phyloP scores from a whole-genome alignment of 2,329 filamentous ascomycete genomes.

The Elsinoe australis region DNA sequence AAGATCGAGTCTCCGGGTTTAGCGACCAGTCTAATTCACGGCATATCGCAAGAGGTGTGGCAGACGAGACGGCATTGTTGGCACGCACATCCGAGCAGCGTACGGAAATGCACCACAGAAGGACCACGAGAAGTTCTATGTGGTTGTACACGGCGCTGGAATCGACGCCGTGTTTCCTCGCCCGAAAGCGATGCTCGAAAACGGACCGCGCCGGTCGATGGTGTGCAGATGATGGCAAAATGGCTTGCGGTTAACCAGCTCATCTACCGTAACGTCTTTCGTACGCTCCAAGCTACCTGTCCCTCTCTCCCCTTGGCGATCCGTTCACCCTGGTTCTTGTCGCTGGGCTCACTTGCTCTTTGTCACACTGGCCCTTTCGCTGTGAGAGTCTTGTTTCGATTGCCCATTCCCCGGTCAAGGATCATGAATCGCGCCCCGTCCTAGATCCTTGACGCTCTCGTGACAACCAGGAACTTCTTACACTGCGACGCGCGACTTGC shows the following conservation, averaged over 20 bases:
- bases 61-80: too few species aligned
- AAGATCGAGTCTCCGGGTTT: too few species aligned
- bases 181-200: neutral
- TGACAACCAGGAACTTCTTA: conserved; percentile 1
- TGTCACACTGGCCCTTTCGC: conserved; percentile 5
- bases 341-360: neutral
- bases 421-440: neutral
- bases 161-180: too few species aligned
- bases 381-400: neutral
- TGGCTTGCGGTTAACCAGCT: conserved; percentile 1
- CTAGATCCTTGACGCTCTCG: neutral
- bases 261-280: neutral
- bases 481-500: neutral
- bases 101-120: too few species aligned
- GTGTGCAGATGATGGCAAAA: too few species aligned
- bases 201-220: neutral
- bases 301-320: conserved; percentile 8
- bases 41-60: too few species aligned
- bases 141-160: too few species aligned
- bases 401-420: conserved; percentile 3
- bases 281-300: conserved; percentile 8
- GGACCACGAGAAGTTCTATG: too few species aligned
- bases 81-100: too few species aligned
- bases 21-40: too few species aligned
- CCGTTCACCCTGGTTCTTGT: conserved; percentile 7